Percentiles rank a stretch among this genome's conserved stretches.
Conservation (phyloP, 2,329 filamentous ascomycete genomes). For the Phialophora verrucosa region DNA sequence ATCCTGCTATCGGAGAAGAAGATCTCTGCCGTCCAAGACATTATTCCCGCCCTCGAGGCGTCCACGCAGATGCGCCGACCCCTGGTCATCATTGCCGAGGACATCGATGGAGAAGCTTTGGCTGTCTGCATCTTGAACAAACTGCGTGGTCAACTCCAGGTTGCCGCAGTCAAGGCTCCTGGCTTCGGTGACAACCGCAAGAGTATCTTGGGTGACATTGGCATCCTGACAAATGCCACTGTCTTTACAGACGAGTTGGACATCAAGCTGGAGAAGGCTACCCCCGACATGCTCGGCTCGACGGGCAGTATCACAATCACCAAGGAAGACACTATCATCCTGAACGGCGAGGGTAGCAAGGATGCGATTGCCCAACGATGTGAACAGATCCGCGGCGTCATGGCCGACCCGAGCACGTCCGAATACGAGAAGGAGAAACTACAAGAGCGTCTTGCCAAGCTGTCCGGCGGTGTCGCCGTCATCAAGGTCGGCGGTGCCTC, state of each 20-base stretch:
- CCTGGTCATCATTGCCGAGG: constrained; percentile 97
- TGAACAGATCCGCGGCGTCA: constrained; percentile 98
- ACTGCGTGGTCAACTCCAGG: constrained; percentile 98
- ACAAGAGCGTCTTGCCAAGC: constrained; percentile 98
- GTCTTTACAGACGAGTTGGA: constrained; percentile 99
- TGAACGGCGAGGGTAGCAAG: constrained; percentile 96
- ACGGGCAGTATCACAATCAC: constrained; percentile 99
- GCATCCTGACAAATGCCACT: constrained; percentile 91
- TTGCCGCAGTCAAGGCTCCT: constrained; percentile 97
- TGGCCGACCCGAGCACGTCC: constrained; percentile 88
- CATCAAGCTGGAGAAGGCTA: constrained; percentile 98
- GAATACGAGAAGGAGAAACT: constrained; percentile 99
- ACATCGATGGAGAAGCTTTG: constrained; percentile 97
- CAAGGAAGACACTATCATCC: constrained; percentile 98
- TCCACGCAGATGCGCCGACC: constrained; percentile 94
- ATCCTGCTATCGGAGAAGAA: constrained; percentile 99
- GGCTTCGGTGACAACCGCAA: constrained; percentile 99
- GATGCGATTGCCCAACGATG: constrained; percentile 92
- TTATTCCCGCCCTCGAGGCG: constrained; percentile 95
- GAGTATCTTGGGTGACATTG: constrained; percentile 97
- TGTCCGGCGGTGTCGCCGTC: constrained; percentile 97
- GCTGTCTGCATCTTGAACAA: constrained; percentile 99
- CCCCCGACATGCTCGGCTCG: constrained; percentile 91
- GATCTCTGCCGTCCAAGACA: constrained; percentile 98
- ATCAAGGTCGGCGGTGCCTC: constrained; percentile 98